Conservation (phyloP, 2,329 filamentous ascomycete species). For the Colletotrichum zoysiae region DNA sequence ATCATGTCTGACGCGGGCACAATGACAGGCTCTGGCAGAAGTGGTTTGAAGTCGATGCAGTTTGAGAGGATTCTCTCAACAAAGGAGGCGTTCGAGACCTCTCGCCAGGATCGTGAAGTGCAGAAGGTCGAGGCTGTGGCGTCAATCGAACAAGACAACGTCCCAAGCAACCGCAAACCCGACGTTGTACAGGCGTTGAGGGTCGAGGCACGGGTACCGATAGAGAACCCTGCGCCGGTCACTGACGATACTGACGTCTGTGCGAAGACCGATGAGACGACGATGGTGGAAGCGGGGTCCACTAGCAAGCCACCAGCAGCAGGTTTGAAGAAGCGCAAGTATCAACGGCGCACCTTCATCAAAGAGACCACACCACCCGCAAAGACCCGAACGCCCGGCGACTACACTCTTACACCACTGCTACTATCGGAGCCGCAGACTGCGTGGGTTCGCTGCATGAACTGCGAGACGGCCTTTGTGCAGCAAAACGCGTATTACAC, state of each 20-base stretch:
- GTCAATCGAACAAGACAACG: constrained; percentile 32
- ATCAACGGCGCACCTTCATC: constrained; percentile 49
- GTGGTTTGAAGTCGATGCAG: constrained; percentile 26
- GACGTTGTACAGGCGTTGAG: constrained; percentile 24
- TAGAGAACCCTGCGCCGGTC: constrained; percentile 31
- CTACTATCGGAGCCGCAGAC: constrained; percentile 80
- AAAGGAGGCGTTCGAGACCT: constrained; percentile 10
- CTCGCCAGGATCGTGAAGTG: constrained; percentile 5
- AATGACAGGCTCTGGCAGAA: constrained; percentile 10
- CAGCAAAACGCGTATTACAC: constrained; percentile 91
- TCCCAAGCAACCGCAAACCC: constrained; percentile 21
- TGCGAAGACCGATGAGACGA: constrained; percentile 37
- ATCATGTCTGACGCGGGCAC: constrained; percentile 9
- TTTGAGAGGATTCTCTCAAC: constrained; percentile 5
- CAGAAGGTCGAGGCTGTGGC: constrained; percentile 18
- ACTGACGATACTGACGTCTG: constrained; percentile 29
- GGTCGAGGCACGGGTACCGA: constrained; percentile 29
- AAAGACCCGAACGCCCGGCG: constrained; percentile 71
- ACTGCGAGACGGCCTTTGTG: constrained; percentile 85
- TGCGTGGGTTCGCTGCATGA: constrained; percentile 91
- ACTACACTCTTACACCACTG: constrained; percentile 85
- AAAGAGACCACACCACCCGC: constrained; percentile 52
- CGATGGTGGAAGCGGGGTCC: constrained; percentile 17
- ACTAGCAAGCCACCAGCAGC: constrained; percentile 20
- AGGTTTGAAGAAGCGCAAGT: constrained; percentile 50